Conservation (phyloP, 129 eudicot species). For the Arctium minus region DNA sequence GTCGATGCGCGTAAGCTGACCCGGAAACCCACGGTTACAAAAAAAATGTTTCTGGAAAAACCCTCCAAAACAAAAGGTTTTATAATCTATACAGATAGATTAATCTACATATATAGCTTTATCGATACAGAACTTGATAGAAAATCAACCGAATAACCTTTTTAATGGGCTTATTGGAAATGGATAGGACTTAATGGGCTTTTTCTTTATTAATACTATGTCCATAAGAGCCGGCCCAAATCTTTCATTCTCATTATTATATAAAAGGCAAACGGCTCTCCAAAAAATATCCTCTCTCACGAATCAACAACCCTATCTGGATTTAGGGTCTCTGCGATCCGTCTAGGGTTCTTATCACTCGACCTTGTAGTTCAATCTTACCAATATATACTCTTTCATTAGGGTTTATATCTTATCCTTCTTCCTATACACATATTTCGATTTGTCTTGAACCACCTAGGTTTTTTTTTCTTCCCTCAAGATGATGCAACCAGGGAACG, state of each 20-base stretch:
- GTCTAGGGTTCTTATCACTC: conserved; percentile 35
- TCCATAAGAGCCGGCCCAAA: conserved; percentile 12
- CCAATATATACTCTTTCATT: background rate
- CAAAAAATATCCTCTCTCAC: conserved; percentile 22
- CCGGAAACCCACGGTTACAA: too few species aligned
- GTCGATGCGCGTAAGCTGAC: too few species aligned
- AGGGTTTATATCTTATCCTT: conserved; percentile 11
- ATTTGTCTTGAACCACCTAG: conserved; percentile 6
- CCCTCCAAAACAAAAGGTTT: too few species aligned
- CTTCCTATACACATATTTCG: background rate
- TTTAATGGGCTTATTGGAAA: background rate
- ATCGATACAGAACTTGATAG: too few species aligned
- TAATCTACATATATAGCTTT: too few species aligned
- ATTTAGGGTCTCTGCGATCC: conserved; percentile 28
- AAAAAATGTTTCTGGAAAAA: too few species aligned
- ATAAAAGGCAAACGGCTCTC: background rate
- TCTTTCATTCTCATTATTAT: background rate
- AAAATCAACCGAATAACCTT: too few species aligned
- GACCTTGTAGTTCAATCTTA: background rate
- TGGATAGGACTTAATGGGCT: background rate
- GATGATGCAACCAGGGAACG: conserved; percentile 75
- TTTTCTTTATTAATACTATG: background rate
- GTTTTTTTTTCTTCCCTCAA: background rate
- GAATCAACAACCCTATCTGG: conserved; percentile 37
- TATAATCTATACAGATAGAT: too few species aligned